Conservation (phyloP, 176 grass and related monocot species). For the Zea luxurians region DNA sequence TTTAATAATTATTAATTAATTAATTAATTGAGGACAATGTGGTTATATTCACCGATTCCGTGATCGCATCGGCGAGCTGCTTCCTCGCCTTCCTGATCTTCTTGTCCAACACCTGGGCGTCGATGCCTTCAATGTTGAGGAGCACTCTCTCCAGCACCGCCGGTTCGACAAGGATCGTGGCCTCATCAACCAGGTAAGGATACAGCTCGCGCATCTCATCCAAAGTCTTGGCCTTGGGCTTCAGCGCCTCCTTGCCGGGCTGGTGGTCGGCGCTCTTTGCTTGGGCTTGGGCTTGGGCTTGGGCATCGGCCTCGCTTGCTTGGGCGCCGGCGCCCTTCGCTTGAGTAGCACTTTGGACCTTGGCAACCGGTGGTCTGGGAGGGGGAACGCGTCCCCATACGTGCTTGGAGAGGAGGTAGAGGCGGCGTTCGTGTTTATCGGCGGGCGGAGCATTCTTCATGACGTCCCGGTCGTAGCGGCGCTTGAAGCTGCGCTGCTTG, state of each 20-base stretch:
- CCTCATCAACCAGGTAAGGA: constrained; percentile 26
- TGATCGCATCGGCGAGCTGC: constrained; percentile 27
- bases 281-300: too few species aligned
- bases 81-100: constrained; percentile 41
- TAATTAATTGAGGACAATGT: not conserved
- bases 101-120: constrained; percentile 32
- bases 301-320: not conserved
- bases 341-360: not conserved
- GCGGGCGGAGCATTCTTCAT: constrained; percentile 14
- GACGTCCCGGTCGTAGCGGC: constrained; percentile 13
- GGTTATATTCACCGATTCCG: constrained; percentile 2
- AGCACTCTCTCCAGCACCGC: constrained; percentile 10
- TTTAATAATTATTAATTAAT: not conserved
- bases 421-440: constrained; percentile 16
- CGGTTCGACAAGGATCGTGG: constrained; percentile 7
- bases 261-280: not conserved
- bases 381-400: constrained; percentile 23
- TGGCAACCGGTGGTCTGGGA: not conserved
- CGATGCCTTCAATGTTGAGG: constrained; percentile 1
- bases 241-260: not conserved
- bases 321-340: not conserved
- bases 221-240: not conserved
- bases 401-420: constrained; percentile 37
- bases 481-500: constrained; percentile 39
- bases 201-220: constrained; percentile 10